Conservation (phyloP, 179 eudicot species). For the Amaranthus tricolor region DNA sequence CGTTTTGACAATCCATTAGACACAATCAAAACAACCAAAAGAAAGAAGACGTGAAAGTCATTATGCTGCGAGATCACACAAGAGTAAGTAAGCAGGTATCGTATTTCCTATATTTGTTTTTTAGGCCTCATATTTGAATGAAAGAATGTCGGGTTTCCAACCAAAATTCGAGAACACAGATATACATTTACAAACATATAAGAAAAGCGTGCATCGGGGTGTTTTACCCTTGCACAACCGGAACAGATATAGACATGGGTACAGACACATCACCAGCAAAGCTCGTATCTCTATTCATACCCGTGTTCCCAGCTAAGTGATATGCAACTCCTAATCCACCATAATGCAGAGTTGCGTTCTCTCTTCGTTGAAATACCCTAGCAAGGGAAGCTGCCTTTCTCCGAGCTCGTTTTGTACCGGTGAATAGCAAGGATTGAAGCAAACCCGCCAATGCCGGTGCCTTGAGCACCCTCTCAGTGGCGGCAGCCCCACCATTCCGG, state of each 20-base stretch:
- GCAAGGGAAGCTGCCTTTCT: constrained; percentile 95
- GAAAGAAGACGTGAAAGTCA: background rate
- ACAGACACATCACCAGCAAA: constrained; percentile 56
- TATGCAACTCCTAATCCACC: constrained; percentile 57
- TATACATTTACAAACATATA: constrained; percentile 19
- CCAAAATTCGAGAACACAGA: constrained; percentile 25
- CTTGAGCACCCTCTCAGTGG: constrained; percentile 58
- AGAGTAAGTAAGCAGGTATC: background rate
- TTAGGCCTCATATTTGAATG: constrained; percentile 23
- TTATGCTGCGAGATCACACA: constrained; percentile 9
- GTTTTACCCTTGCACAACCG: constrained; percentile 42
- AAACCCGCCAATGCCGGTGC: constrained; percentile 64
- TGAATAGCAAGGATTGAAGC: constrained; percentile 61
- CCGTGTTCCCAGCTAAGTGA: constrained; percentile 44
- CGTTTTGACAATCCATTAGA: background rate
- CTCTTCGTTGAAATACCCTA: constrained; percentile 71
- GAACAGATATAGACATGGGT: constrained; percentile 62
- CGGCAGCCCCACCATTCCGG: constrained; percentile 57
- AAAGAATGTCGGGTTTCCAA: constrained; percentile 28
- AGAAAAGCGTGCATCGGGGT: background rate
- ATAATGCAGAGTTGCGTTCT: constrained; percentile 42
- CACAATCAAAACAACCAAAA: no score
- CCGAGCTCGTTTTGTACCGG: constrained; percentile 88
- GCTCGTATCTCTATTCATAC: constrained; percentile 38
- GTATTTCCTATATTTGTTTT: constrained; percentile 14